Conservation (phyloP, 352 stramenopile genomes). For the Globisporangium sylvaticum region DNA sequence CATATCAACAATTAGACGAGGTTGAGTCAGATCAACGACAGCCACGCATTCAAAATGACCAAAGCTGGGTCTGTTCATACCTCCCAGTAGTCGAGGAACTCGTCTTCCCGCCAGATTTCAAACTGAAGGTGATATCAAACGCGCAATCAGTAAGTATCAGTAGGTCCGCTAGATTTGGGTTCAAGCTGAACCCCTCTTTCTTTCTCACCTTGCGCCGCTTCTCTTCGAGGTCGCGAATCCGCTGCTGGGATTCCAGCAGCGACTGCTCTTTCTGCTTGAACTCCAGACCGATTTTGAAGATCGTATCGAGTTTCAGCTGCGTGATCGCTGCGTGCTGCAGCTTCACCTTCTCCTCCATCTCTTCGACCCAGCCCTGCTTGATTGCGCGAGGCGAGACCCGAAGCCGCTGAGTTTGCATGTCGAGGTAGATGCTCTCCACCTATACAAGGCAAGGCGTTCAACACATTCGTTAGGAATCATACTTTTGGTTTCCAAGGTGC, state of each 20-base stretch:
- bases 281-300: constrained; percentile 53
- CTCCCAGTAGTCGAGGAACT: constrained; percentile 80
- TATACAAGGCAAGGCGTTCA: constrained; percentile 15
- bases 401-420: constrained; percentile 75
- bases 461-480: no score
- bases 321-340: constrained; percentile 57
- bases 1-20: neutral
- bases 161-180: neutral
- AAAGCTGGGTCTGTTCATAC: constrained; percentile 20
- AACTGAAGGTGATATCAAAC: constrained; percentile 32
- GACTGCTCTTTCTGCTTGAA: constrained; percentile 56
- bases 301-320: constrained; percentile 42
- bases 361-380: constrained; percentile 77
- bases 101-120: constrained; percentile 69
- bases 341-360: constrained; percentile 78
- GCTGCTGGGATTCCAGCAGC: constrained; percentile 27
- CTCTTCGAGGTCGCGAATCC: constrained; percentile 39
- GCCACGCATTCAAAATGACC: neutral
- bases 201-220: constrained; percentile 21
- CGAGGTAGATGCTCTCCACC: constrained; percentile 78
- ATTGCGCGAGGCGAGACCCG: constrained; percentile 73
- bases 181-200: neutral
- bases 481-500: no score
- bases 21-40: neutral
- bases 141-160: neutral